Conservation (phyloP, 352 stramenopile species). For the Phytophthora kernoviae region DNA sequence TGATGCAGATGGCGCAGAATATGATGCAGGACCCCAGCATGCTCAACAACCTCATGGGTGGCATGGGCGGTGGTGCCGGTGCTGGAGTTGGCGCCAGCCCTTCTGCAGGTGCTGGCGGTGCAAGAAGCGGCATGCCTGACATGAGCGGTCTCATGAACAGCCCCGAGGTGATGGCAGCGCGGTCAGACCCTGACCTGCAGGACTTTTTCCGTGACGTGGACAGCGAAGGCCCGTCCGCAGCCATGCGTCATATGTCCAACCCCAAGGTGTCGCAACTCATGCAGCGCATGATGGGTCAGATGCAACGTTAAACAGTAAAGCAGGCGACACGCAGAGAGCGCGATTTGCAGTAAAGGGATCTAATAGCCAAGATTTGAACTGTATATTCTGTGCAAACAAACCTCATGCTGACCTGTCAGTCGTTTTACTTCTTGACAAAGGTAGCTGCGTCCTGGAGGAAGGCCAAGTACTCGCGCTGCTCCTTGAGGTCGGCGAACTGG, state of each 20-base stretch:
- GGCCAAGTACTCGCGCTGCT: constrained; percentile 83
- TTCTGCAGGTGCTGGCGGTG: constrained; percentile 30
- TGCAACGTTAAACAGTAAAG: constrained; percentile 46
- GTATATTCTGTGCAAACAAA: constrained; percentile 21
- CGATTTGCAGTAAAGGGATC: too few relatives aligned
- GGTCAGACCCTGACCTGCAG: constrained; percentile 72
- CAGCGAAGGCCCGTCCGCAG: constrained; percentile 70
- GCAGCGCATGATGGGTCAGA: constrained; percentile 71
- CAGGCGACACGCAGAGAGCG: too few relatives aligned
- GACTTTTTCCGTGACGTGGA: constrained; percentile 88
- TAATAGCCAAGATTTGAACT: constrained; percentile 13
- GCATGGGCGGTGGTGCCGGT: constrained; percentile 52
- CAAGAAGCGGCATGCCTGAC: constrained; percentile 64
- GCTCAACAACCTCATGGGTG: constrained; percentile 75
- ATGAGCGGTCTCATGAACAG: constrained; percentile 77
- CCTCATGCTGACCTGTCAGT: background rate
- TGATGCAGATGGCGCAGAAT: constrained; percentile 92
- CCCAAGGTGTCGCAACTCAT: constrained; percentile 83
- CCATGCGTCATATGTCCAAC: constrained; percentile 89
- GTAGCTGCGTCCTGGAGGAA: constrained; percentile 73
- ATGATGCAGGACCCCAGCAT: constrained; percentile 91
- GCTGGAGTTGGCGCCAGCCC: constrained; percentile 20
- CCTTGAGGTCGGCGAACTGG: constrained; percentile 84
- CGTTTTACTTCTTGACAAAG: constrained; percentile 75
- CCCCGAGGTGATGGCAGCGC: constrained; percentile 69